A percentile compares a stretch with the other conserved stretches of the same genome.
These are phyloP conservation scores for Zostera marina DNA, from an alignment of 116 monocot genomes.

Conservation along the genomic window DNA sequence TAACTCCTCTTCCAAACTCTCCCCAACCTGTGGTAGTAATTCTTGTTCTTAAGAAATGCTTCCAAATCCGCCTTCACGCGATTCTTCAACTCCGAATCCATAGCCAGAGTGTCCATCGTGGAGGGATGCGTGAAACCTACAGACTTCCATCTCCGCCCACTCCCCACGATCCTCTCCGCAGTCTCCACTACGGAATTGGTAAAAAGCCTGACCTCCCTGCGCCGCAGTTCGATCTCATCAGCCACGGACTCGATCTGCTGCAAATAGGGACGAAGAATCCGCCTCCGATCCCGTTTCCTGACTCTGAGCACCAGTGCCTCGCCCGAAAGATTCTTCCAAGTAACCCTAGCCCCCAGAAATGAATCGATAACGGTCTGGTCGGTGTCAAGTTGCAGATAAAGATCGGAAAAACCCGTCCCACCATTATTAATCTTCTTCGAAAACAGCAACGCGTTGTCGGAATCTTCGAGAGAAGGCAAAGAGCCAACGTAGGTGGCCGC, in stretches of 20 bases:
- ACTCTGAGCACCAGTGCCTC: slow-evolving; percentile 35
- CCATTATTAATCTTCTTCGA: slow-evolving; percentile 12
- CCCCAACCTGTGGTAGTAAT: slow-evolving; percentile 48
- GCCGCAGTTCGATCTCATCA: slow-evolving; percentile 44
- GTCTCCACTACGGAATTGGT: slow-evolving; percentile 7
- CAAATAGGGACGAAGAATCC: slow-evolving; percentile 78
- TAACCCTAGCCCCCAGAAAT: slow-evolving; percentile 32
- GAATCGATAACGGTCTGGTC: slow-evolving; percentile 15
- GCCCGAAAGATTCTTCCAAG: slow-evolving; percentile 29
- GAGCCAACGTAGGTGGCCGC: slow-evolving; percentile 41
- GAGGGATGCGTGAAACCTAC: slow-evolving; percentile 47
- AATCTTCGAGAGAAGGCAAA: slow-evolving; percentile 74
- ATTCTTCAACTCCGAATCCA: slow-evolving; percentile 44
- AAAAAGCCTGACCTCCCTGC: slow-evolving; percentile 28
- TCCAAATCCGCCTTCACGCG: slow-evolving; percentile 42
- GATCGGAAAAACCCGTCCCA: background rate
- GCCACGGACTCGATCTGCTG: slow-evolving; percentile 68
- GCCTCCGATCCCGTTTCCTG: slow-evolving; percentile 51
- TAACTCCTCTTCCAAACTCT: slow-evolving; percentile 72
- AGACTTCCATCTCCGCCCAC: slow-evolving; percentile 26
- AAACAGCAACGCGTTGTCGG: slow-evolving; percentile 28
- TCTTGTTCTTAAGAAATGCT: slow-evolving; percentile 32
- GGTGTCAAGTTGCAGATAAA: slow-evolving; percentile 15
- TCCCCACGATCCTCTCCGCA: background rate
- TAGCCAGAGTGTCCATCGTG: slow-evolving; percentile 46